Base-by-base conservation (phyloP, 768 basidiomycete species). In the Chiua virens region DNA sequence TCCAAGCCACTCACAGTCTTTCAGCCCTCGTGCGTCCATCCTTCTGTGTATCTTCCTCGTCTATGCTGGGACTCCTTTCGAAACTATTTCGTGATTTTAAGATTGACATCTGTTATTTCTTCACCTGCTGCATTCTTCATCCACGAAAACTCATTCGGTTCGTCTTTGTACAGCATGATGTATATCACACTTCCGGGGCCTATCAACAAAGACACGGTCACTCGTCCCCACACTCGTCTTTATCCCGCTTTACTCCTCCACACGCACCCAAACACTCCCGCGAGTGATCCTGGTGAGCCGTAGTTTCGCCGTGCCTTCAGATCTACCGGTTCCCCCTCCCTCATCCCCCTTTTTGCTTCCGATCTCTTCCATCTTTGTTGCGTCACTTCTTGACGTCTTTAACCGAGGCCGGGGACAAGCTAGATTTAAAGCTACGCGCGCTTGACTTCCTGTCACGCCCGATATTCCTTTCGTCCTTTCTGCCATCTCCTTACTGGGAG, bases 211-310 rank as follows among this genome's bases (percentile, higher is more conserved):
- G 51, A 21, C 57, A 40, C 7, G 23, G 57, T 1, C 55, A 47
- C 5, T 54, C 67, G 5, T 57, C 65, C 25, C 54, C 65, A 9
- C 57, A 48, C 5, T n/a, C n/a, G n/a, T n/a, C n/a, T n/a, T n/a
- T n/a, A n/a, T 50, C 64, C 15, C 51, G 53, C 6, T 50, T 59
- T 46, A 66, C 64, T 2, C 56, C 65, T 15, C 53, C 65, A 25
- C 4, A 47, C 56, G 4, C 60, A 68, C 18, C 49, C 62, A 7
- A 55, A 57, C 11, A 69, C 65, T 8, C 65, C 65, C 25, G 51
- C 52, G 21, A 67, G 67, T 14, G 65, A 67, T 34, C 22, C 42
- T 2, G 62, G 65, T 67, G 50, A 67, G n/a, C n/a, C n/a, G n/a
- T n/a, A n/a, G n/a, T n/a, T n/a, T n/a, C n/a, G n/a, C n/a, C n/a